Percentiles rank a stretch among this genome's conserved stretches.
These are phyloP conservation scores for Petunia hybrid DNA, from an alignment of 305 asterid genomes.

Conservation along the genomic window DNA sequence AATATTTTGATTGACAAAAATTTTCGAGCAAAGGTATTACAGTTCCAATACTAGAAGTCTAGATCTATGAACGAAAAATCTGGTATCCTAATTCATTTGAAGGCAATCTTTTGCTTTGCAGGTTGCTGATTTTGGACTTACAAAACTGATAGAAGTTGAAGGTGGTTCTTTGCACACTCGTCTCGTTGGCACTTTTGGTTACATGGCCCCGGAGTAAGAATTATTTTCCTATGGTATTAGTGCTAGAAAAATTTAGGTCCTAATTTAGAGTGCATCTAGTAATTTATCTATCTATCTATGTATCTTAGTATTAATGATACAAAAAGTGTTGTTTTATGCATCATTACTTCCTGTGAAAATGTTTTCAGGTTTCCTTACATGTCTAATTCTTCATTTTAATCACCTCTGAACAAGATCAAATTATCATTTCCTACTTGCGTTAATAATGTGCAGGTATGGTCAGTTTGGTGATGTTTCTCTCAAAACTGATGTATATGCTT, in stretches of 20 bases:
- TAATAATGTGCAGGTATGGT: conserved; percentile 59
- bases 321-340: neutral
- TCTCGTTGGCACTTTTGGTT: conserved; percentile 86
- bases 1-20: conserved; percentile 78
- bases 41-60: conserved; percentile 18
- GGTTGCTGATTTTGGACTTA: conserved; percentile 93
- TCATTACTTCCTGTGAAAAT: neutral
- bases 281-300: too few relatives aligned
- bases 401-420: too few relatives aligned
- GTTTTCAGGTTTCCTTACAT: neutral
- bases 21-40: conserved; percentile 75
- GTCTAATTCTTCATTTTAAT: too few relatives aligned
- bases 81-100: neutral
- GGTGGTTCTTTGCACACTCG: conserved; percentile 73
- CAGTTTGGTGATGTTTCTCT: conserved; percentile 82
- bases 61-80: neutral
- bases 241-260: too few relatives aligned
- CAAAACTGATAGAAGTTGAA: conserved; percentile 82
- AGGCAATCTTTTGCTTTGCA: conserved; percentile 36
- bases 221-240: neutral
- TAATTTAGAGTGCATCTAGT: too few relatives aligned
- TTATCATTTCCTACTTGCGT: neutral
- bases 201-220: conserved; percentile 91
- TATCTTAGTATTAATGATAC: neutral
- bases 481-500: conserved; percentile 80